These are phyloP conservation scores for Umbelopsis sp. DNA, from an alignment of 192 early-diverging fungal genomes.

Conservation along the genomic window DNA sequence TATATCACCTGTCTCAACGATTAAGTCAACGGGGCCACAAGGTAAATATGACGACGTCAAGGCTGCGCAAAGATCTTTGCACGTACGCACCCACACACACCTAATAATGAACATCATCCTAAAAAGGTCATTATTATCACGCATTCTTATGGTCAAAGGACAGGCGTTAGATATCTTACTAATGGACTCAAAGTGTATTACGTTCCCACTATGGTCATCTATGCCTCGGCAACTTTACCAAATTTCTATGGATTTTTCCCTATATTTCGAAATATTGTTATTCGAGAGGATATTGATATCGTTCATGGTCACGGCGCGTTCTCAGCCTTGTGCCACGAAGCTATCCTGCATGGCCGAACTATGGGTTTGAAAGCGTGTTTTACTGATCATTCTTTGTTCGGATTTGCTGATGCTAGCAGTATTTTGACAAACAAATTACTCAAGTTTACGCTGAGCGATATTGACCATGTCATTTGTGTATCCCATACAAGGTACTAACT, in stretches of 20 bases:
- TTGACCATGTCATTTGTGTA: conserved; percentile 97
- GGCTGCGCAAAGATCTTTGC: too few species aligned
- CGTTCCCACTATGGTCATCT: conserved; percentile 81
- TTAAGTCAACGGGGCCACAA: conserved; percentile 92
- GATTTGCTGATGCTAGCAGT: conserved; percentile 91
- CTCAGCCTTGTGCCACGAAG: conserved; percentile 93
- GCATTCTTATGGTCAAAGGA: conserved; percentile 80
- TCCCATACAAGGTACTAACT: conserved; percentile 82
- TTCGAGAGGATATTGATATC: conserved; percentile 89
- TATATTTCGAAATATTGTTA: conserved; percentile 86
- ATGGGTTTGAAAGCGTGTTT: conserved; percentile 94
- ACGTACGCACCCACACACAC: too few species aligned
- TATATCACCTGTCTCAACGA: conserved; percentile 88
- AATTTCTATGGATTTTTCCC: conserved; percentile 92
- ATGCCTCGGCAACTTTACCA: conserved; percentile 87
- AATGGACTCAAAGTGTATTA: conserved; percentile 97
- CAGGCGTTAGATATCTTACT: conserved; percentile 88
- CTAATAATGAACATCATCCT: not conserved
- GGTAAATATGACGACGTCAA: conserved; percentile 39
- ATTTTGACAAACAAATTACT: conserved; percentile 97
- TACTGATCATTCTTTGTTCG: conserved; percentile 97
- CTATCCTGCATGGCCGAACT: conserved; percentile 91
- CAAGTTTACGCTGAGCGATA: conserved; percentile 95
- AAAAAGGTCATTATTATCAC: conserved; percentile 85
- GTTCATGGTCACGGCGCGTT: conserved; percentile 98